phyloP scores from a whole-genome alignment of 2,329 filamentous ascomycete species.

The Fusarium pseudograminearum region DNA sequence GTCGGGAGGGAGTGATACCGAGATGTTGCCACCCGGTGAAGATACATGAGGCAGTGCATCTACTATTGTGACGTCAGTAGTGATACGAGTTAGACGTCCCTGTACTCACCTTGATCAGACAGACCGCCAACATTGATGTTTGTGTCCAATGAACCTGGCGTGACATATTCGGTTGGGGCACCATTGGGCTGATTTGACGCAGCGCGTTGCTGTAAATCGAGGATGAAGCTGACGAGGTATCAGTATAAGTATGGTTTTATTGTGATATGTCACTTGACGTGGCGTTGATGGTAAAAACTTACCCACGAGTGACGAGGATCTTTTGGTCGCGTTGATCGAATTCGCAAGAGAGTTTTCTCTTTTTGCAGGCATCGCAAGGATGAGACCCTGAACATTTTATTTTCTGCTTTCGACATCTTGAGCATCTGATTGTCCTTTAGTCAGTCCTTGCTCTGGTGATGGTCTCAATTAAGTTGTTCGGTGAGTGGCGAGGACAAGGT shows the following conservation, averaged over 20 bases:
- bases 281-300: neutral
- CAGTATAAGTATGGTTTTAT: neutral
- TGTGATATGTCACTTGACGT: conserved; percentile 6
- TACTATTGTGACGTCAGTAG: neutral
- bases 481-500: neutral
- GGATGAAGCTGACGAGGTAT: conserved; percentile 48
- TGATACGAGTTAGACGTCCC: rapidly evolving
- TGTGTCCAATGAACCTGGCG: conserved; percentile 41
- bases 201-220: conserved; percentile 51
- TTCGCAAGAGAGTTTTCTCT: conserved; percentile 50
- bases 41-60: conserved; percentile 16
- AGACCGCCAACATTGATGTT: conserved; percentile 35
- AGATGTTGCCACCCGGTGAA: conserved; percentile 21
- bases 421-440: conserved; percentile 33
- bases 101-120: conserved; percentile 32
- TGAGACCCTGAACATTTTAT: conserved; percentile 52
- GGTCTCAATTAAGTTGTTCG: neutral
- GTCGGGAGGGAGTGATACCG: conserved; percentile 25
- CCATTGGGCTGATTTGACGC: conserved; percentile 25
- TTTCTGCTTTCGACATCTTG: conserved; percentile 51
- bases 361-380: conserved; percentile 51
- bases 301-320: conserved; percentile 62
- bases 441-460: neutral
- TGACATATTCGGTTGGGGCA: conserved; percentile 37
- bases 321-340: conserved; percentile 61